Evolutionary conservation across 148 eudicot species (phyloP).

Genomic region (Chenopodium formosanum): DNA sequence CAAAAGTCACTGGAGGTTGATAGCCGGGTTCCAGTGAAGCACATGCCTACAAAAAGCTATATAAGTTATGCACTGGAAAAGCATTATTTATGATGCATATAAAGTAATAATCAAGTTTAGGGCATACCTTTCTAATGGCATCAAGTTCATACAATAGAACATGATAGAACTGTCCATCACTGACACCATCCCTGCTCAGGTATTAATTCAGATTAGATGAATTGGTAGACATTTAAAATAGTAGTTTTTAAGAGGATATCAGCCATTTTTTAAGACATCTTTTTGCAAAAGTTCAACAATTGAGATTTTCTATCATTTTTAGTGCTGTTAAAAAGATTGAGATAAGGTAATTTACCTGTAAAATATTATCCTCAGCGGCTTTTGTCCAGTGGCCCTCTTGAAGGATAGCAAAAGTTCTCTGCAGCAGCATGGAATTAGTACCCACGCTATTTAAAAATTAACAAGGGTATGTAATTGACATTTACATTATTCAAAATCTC

Average conservation of each 20-base stretch:
- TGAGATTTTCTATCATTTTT: background rate
- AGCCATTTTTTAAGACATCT: background rate
- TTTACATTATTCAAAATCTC: too few relatives aligned
- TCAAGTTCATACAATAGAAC: conserved; percentile 87
- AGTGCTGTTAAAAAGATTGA: background rate
- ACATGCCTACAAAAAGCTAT: conserved; percentile 58
- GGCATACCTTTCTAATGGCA: conserved; percentile 83
- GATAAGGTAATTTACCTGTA: conserved; percentile 36
- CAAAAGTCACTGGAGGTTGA: conserved; percentile 87
- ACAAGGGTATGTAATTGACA: background rate
- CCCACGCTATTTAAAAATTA: background rate
- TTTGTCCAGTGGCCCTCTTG: conserved; percentile 58
- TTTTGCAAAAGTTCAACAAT: background rate
- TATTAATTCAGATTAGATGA: conserved; percentile 10
- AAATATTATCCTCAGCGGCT: conserved; percentile 50
- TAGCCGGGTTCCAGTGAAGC: conserved; percentile 79
- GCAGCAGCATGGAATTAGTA: conserved; percentile 14
- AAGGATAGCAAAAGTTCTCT: conserved; percentile 53
- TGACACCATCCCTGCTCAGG: conserved; percentile 77
- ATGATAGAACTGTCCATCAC: conserved; percentile 94
- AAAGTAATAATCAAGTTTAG: background rate
- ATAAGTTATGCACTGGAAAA: conserved; percentile 13
- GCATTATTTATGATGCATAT: background rate
- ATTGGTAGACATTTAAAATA: background rate
- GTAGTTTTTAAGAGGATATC: background rate